A percentile compares a stretch with the other conserved stretches of the same genome.
Evolutionary conservation across 345 rosid genomes (phyloP).

Genomic region (Nasturtium officinale): DNA sequence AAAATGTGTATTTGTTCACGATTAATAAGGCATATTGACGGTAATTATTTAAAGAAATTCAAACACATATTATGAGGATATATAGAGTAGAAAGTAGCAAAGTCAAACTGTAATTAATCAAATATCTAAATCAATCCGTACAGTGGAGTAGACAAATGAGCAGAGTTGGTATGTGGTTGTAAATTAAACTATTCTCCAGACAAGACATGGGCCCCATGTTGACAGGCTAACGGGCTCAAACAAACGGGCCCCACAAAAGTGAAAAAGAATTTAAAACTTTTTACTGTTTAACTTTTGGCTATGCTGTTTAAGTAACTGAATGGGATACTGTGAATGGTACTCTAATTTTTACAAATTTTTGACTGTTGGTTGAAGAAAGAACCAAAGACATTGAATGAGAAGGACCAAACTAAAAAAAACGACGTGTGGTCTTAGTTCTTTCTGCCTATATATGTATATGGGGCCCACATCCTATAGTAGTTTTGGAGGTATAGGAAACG

Average conservation of each 20-base stretch:
- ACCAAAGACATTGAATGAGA: slow-evolving; percentile 15
- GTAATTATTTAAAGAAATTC: background rate
- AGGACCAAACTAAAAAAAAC: slow-evolving; percentile 20
- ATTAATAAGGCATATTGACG: background rate
- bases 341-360: slow-evolving; percentile 12
- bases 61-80: background rate
- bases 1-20: background rate
- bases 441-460: slow-evolving; percentile 25
- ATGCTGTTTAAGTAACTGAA: slow-evolving; percentile 22
- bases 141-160: background rate
- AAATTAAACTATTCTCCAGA: slow-evolving; percentile 3
- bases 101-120: slow-evolving; percentile 24
- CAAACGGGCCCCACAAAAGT: slow-evolving; percentile 5
- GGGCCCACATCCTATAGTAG: background rate
- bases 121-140: slow-evolving; percentile 9
- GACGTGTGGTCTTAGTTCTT: slow-evolving; percentile 41
- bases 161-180: background rate
- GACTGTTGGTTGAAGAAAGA: background rate
- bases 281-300: slow-evolving; percentile 29
- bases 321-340: slow-evolving; percentile 19
- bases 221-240: background rate
- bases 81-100: background rate
- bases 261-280: background rate
- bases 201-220: slow-evolving; percentile 26
- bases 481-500: slow-evolving; percentile 36